Evolutionary conservation across 108 stramenopile species (phyloP).

Genomic region (Discostella stelligeroides): DNA sequence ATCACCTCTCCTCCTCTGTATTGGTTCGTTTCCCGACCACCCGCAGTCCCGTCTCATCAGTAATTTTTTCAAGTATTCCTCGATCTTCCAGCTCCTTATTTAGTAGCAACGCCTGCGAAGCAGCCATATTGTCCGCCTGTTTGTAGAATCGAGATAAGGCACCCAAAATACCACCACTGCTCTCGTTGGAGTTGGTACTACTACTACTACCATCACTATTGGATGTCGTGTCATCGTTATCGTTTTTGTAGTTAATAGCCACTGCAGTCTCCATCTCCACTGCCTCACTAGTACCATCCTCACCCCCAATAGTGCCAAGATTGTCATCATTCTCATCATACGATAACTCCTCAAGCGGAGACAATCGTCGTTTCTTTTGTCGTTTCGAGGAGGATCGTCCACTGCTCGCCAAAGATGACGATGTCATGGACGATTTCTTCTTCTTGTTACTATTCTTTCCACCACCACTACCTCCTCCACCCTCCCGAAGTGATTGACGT

Average conservation of each 20-base stretch:
- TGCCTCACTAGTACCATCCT: background rate
- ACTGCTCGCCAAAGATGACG: constrained; percentile 57
- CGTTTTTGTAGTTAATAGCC: background rate
- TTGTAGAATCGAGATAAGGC: constrained; percentile 75
- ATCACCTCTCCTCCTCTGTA: background rate
- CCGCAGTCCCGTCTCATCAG: constrained; percentile 82
- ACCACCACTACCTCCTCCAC: background rate
- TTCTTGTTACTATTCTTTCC: constrained; percentile 31
- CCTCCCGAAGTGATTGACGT: constrained; percentile 45
- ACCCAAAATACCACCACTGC: constrained; percentile 57
- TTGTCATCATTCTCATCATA: constrained; percentile 18
- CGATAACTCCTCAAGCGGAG: constrained; percentile 73
- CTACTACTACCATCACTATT: too few species aligned
- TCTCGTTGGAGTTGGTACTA: too few species aligned
- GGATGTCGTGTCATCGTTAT: constrained; percentile 9
- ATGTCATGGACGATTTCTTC: constrained; percentile 16
- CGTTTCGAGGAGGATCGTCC: too few species aligned
- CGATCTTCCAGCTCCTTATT: constrained; percentile 88
- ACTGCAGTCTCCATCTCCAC: background rate
- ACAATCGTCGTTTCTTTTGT: constrained; percentile 65
- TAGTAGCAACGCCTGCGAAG: constrained; percentile 78
- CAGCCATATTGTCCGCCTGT: constrained; percentile 84
- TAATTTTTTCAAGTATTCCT: constrained; percentile 87
- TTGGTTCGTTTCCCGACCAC: constrained; percentile 59
- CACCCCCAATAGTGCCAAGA: background rate